Evolutionary conservation across 1,139 yeast genomes (phyloP).

Genomic region (Saccharomyces hybrid): DNA sequence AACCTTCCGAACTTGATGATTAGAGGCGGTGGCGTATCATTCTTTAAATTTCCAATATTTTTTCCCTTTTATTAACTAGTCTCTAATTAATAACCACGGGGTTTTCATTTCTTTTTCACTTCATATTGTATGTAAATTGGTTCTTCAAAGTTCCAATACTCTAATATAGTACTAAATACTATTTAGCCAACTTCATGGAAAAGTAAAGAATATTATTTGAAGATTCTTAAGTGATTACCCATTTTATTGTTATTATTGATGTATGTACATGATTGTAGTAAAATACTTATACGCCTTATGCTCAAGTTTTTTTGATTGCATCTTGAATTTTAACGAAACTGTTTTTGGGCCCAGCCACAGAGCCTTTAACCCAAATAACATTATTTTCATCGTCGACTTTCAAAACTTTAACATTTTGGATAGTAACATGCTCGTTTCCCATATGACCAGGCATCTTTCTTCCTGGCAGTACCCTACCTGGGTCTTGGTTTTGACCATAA

Average conservation of each 20-base stretch:
- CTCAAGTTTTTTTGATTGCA: conserved; percentile 43
- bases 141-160: neutral
- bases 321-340: conserved; percentile 69
- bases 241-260: neutral
- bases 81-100: neutral
- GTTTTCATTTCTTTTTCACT: neutral
- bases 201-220: neutral
- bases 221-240: neutral
- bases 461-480: conserved; percentile 94
- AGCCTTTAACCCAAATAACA: conserved; percentile 76
- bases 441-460: conserved; percentile 97
- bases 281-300: neutral
- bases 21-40: conserved; percentile 17
- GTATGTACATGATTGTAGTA: neutral
- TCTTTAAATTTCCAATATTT: neutral
- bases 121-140: neutral
- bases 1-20: conserved; percentile 95
- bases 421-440: conserved; percentile 74
- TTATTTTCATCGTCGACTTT: conserved; percentile 78
- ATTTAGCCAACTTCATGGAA: neutral
- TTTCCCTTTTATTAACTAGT: neutral
- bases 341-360: conserved; percentile 85
- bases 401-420: conserved; percentile 67
- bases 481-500: conserved; percentile 89
- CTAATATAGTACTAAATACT: neutral